Evolutionary conservation across 2,329 filamentous ascomycete species (phyloP).

Genomic region (Aspergillus fischeri): DNA sequence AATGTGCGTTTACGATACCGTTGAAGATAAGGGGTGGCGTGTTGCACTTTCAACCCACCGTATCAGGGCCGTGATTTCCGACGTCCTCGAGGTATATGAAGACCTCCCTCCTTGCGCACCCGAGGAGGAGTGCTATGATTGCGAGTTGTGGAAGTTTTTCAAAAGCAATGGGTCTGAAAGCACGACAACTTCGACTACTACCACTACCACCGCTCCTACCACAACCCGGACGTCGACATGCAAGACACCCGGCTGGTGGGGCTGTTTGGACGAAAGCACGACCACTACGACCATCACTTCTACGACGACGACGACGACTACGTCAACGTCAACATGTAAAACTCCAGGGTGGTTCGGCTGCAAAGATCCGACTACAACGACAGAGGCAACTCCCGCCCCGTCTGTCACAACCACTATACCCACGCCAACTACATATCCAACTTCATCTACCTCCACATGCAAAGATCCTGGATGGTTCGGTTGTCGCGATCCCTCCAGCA

Average conservation of each 20-base stretch:
- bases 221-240: slow-evolving; percentile 37
- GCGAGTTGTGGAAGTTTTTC: slow-evolving; percentile 90
- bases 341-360: slow-evolving; percentile 39
- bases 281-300: slow-evolving; percentile 28
- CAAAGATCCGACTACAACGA: slow-evolving; percentile 32
- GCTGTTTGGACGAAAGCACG: slow-evolving; percentile 35
- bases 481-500: slow-evolving; percentile 26
- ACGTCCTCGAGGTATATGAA: slow-evolving; percentile 82
- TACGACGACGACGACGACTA: slow-evolving; percentile 24
- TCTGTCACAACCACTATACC: slow-evolving; percentile 15
- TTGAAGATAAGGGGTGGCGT: slow-evolving; percentile 85
- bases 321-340: slow-evolving; percentile 33
- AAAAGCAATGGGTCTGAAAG: slow-evolving; percentile 83
- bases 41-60: slow-evolving; percentile 88
- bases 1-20: slow-evolving; percentile 89
- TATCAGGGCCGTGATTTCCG: slow-evolving; percentile 80
- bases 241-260: slow-evolving; percentile 42
- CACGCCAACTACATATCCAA: slow-evolving; percentile 10
- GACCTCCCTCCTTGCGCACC: slow-evolving; percentile 69
- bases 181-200: slow-evolving; percentile 45
- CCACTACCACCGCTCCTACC: slow-evolving; percentile 28
- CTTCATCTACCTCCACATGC: slow-evolving; percentile 17
- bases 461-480: slow-evolving; percentile 33
- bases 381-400: slow-evolving; percentile 15
- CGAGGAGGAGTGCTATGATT: slow-evolving; percentile 81